Conservation (phyloP, 1,284 basidiomycete genomes). For the Psilocybe mexicana region DNA sequence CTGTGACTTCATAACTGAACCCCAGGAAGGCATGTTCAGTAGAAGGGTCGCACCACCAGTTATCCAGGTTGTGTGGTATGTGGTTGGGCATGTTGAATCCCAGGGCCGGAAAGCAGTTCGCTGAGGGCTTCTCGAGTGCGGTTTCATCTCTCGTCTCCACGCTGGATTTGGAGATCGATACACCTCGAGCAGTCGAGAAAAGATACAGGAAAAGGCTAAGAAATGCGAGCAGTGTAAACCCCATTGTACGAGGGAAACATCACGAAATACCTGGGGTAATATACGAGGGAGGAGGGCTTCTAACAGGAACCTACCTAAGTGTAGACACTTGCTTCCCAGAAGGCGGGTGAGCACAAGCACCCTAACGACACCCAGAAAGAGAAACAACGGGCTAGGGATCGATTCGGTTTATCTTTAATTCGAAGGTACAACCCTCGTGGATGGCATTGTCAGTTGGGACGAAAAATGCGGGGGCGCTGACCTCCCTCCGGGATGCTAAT, state of each 20-base stretch:
- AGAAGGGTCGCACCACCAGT: constrained; percentile 59
- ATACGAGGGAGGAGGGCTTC: too few species aligned
- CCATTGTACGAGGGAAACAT: too few species aligned
- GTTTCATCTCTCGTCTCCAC: not conserved
- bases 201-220: too few species aligned
- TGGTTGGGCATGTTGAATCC: constrained; percentile 48
- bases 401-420: not conserved
- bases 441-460: not conserved
- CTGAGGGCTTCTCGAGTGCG: not conserved
- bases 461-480: too few species aligned
- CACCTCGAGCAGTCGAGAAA: not conserved
- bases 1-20: constrained; percentile 62
- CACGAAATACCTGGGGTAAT: too few species aligned
- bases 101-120: constrained; percentile 54
- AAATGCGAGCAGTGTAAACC: too few species aligned
- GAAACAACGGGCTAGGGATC: too few species aligned
- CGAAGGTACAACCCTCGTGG: constrained; percentile 7
- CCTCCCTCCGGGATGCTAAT: not conserved
- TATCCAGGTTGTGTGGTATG: constrained; percentile 37
- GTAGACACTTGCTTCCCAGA: too few species aligned
- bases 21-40: constrained; percentile 65
- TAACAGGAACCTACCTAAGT: too few species aligned
- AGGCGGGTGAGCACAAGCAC: too few species aligned
- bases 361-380: too few species aligned
- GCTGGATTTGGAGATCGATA: not conserved